A percentile compares a stretch with the other conserved stretches of the same genome.
phyloP scores from a whole-genome alignment of 331 rosid genomes.

The Telfairia occidentalis region DNA sequence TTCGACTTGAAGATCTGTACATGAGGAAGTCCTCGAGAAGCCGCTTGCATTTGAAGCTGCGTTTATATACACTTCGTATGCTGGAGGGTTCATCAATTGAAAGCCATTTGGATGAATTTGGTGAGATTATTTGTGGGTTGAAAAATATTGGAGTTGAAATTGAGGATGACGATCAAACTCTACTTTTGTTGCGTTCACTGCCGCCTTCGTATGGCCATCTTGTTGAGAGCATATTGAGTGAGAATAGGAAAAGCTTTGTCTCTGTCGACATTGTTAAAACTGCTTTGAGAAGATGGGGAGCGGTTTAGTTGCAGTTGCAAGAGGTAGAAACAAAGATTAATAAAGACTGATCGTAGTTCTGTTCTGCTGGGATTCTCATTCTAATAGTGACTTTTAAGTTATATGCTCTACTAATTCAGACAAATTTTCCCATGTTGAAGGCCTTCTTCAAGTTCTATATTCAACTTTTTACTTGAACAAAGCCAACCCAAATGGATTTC shows the following conservation, averaged over 20 bases:
- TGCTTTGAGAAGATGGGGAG: not conserved
- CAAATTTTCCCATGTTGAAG: too few species aligned
- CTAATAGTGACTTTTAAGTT: not conserved
- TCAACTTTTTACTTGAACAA: too few species aligned
- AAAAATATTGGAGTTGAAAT: not conserved
- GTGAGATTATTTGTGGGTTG: not conserved
- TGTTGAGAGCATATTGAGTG: not conserved
- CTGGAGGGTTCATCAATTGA: not conserved
- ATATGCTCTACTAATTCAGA: too few species aligned
- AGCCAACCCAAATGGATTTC: too few species aligned
- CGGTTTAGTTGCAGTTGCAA: not conserved
- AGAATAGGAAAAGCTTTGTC: not conserved
- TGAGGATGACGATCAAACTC: not conserved
- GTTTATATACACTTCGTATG: not conserved
- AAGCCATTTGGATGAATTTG: not conserved
- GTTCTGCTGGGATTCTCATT: not conserved
- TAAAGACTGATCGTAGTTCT: too few species aligned
- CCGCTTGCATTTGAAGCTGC: not conserved
- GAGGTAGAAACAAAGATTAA: not conserved
- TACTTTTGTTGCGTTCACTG: not conserved
- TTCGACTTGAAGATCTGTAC: not conserved
- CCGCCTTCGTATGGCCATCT: not conserved
- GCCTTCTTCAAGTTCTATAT: too few species aligned
- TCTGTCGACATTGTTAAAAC: not conserved
- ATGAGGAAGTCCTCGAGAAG: not conserved